These are phyloP conservation scores for Triticum monococcum DNA, from an alignment of 176 grass and related monocot genomes.

Conservation along the genomic window DNA sequence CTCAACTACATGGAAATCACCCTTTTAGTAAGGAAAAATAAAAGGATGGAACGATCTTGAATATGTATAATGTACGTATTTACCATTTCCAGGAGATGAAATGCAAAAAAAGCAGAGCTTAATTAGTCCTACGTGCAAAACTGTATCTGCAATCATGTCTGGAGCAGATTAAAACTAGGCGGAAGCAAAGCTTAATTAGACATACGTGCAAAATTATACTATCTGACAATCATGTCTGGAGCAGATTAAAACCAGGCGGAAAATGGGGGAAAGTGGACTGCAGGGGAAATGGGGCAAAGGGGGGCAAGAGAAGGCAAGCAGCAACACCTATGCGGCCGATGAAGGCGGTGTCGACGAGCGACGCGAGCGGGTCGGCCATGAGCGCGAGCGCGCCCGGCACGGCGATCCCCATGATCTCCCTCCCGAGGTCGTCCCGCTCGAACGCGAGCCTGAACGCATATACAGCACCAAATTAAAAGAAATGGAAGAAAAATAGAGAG, in stretches of 20 bases:
- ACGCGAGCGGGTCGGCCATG: slow-evolving; percentile 74
- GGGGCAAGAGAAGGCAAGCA: neutral
- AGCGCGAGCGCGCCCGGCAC: slow-evolving; percentile 77
- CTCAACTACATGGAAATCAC: neutral
- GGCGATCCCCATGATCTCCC: slow-evolving; percentile 70
- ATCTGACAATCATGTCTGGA: too few species aligned
- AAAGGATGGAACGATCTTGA: neutral
- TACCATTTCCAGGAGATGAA: neutral
- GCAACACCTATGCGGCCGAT: slow-evolving; percentile 73
- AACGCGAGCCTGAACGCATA: slow-evolving; percentile 39
- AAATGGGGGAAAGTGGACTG: neutral
- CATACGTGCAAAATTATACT: too few species aligned
- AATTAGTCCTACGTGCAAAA: too few species aligned
- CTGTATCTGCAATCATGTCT: too few species aligned
- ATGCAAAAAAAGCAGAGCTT: neutral
- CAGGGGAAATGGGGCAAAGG: neutral
- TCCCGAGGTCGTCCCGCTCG: slow-evolving; percentile 74
- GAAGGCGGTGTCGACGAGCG: slow-evolving; percentile 88
- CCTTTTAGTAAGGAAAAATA: neutral
- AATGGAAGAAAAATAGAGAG: neutral
- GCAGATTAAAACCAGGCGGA: neutral
- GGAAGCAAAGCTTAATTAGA: too few species aligned
- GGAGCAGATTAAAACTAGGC: neutral
- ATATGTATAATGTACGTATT: neutral
- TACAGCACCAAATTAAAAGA: neutral